These are phyloP conservation scores for Vicia faba DNA, from an alignment of 306 rosid genomes.

Conservation along the genomic window DNA sequence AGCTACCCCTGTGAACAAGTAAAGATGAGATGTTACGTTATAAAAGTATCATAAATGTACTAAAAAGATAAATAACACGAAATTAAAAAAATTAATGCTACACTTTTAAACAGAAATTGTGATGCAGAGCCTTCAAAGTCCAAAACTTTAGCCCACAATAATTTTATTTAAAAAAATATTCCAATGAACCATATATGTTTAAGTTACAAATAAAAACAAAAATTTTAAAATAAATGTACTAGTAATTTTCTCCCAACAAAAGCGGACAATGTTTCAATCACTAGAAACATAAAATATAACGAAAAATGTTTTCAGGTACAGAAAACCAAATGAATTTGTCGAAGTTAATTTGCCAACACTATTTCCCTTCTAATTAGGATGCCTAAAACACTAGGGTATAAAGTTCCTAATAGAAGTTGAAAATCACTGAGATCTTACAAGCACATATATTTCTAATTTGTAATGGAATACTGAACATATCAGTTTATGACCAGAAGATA, in stretches of 20 bases:
- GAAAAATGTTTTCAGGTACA: neutral
- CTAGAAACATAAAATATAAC: neutral
- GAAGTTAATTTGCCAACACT: neutral
- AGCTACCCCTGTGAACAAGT: slow-evolving; percentile 71
- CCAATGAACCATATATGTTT: slow-evolving; percentile 1
- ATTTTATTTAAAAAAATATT: neutral
- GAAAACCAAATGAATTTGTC: slow-evolving; percentile 10
- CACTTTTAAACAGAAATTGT: neutral
- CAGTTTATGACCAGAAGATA: slow-evolving; percentile 11
- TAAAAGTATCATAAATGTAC: slow-evolving; percentile 10
- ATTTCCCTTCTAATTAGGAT: neutral
- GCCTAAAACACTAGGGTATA: neutral
- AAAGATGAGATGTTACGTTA: slow-evolving; percentile 25
- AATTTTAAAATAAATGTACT: neutral
- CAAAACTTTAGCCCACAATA: slow-evolving; percentile 6
- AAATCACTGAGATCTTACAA: slow-evolving; percentile 5
- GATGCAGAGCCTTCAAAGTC: neutral
- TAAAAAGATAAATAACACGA: slow-evolving; percentile 20
- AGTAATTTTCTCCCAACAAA: neutral
- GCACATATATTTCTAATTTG: neutral
- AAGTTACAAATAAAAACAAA: neutral
- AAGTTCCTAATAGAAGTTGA: neutral
- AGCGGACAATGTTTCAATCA: slow-evolving; percentile 5
- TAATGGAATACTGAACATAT: neutral
- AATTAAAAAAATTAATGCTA: neutral